Conservation (phyloP, 2,329 filamentous ascomycete species). For the Sarocladium strictum region DNA sequence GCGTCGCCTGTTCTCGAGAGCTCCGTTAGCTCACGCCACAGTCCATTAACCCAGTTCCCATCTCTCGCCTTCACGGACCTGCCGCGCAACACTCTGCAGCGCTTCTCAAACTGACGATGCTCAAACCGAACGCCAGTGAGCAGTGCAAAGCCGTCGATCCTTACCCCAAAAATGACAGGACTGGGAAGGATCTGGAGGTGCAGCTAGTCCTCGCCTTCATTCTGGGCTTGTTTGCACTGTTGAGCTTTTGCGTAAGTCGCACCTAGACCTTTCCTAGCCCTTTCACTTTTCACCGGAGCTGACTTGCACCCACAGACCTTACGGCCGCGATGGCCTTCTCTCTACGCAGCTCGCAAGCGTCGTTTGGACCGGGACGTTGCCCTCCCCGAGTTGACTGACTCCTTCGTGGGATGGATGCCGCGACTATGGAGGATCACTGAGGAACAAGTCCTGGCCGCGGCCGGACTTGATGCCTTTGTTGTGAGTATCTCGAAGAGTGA, state of each 20-base stretch:
- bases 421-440: slow-evolving; percentile 79
- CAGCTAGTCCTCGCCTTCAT: slow-evolving; percentile 69
- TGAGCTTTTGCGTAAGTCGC: slow-evolving; percentile 65
- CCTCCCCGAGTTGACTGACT: slow-evolving; percentile 75
- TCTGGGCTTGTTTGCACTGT: slow-evolving; percentile 64
- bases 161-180: background rate
- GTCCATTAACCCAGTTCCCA: background rate
- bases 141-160: background rate
- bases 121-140: background rate
- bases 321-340: slow-evolving; percentile 81
- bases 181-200: slow-evolving; percentile 37
- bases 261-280: background rate
- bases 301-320: slow-evolving; percentile 52
- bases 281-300: slow-evolving; percentile 18
- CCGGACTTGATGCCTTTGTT: slow-evolving; percentile 91
- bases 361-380: slow-evolving; percentile 52
- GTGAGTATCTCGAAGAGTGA: slow-evolving; percentile 45
- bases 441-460: slow-evolving; percentile 81
- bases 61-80: background rate
- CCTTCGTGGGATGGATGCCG: slow-evolving; percentile 89
- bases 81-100: background rate
- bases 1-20: background rate
- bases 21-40: slow-evolving; percentile 1
- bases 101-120: background rate
- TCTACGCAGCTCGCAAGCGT: slow-evolving; percentile 85